These are phyloP conservation scores for Cardamine resedifolia DNA, from an alignment of 345 rosid species.

Conservation along the genomic window DNA sequence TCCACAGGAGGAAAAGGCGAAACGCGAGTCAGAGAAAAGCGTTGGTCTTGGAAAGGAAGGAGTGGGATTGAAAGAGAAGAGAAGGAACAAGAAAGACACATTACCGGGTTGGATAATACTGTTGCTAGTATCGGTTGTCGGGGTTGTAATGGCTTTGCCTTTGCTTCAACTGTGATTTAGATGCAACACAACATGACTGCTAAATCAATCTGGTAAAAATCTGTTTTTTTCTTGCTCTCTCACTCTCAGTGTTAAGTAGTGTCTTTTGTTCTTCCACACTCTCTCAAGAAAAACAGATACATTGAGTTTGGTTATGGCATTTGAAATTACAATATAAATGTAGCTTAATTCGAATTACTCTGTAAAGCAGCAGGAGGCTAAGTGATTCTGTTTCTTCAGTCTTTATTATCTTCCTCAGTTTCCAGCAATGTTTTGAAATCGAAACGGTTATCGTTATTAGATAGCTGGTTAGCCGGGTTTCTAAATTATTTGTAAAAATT, in stretches of 20 bases:
- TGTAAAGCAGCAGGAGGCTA: not conserved
- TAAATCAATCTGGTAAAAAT: not conserved
- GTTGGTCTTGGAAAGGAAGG: slow-evolving; percentile 33
- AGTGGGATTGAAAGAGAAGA: slow-evolving; percentile 29
- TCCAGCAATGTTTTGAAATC: not conserved
- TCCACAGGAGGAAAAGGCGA: slow-evolving; percentile 40
- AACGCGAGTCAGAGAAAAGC: slow-evolving; percentile 34
- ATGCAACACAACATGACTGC: not conserved
- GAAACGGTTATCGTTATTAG: too few relatives aligned
- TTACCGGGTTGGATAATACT: slow-evolving; percentile 79
- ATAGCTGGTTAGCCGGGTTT: too few relatives aligned
- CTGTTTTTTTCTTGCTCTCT: not conserved
- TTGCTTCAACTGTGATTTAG: slow-evolving; percentile 68
- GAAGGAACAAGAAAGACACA: slow-evolving; percentile 48
- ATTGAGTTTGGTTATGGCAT: not conserved
- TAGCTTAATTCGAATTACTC: not conserved
- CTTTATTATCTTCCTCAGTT: not conserved
- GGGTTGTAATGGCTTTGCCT: slow-evolving; percentile 87
- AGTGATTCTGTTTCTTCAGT: not conserved
- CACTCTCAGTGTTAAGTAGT: slow-evolving; percentile 1
- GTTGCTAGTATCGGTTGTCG: slow-evolving; percentile 70
- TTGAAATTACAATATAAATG: not conserved
- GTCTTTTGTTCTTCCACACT: not conserved
- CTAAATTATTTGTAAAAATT: too few relatives aligned
- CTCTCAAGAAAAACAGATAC: not conserved